Conservation (phyloP, 2,329 filamentous ascomycete species). For the Claviceps pazoutovae region DNA sequence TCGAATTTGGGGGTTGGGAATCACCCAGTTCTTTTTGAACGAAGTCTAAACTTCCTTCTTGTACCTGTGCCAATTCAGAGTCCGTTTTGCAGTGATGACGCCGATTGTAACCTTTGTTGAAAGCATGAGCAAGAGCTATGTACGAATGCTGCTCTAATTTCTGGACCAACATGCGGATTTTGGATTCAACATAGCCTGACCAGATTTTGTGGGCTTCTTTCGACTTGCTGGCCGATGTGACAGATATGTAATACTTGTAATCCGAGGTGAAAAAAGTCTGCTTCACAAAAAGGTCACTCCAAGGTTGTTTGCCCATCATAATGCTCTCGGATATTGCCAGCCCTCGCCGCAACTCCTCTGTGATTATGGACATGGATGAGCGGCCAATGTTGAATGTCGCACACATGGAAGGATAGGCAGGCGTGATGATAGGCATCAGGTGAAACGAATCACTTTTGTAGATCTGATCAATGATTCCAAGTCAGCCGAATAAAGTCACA, state of each 20-base stretch:
- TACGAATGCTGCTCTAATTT: conserved; percentile 68
- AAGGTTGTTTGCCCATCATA: conserved; percentile 58
- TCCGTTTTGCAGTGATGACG: conserved; percentile 54
- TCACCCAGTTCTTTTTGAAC: conserved; percentile 27
- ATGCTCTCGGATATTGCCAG: conserved; percentile 68
- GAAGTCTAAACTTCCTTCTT: conserved; percentile 37
- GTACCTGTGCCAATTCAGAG: conserved; percentile 36
- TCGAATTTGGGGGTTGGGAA: not conserved
- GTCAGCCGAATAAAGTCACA: conserved; percentile 6
- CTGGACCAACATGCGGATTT: conserved; percentile 72
- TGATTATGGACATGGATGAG: conserved; percentile 74
- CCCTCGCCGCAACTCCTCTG: conserved; percentile 67
- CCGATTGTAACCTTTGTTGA: conserved; percentile 84
- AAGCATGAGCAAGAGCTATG: conserved; percentile 76
- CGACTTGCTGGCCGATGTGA: conserved; percentile 68
- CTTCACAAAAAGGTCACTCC: conserved; percentile 79
- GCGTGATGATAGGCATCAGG: conserved; percentile 96
- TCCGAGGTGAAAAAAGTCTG: conserved; percentile 87
- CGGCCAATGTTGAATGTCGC: conserved; percentile 85
- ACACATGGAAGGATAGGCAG: conserved; percentile 95
- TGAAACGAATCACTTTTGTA: conserved; percentile 74
- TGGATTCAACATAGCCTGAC: conserved; percentile 89
- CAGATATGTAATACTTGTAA: conserved; percentile 90
- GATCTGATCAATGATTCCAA: conserved; percentile 30
- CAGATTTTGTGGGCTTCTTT: conserved; percentile 77